These are phyloP conservation scores for Alternaria gansuensis DNA, from an alignment of 2,329 filamentous ascomycete species.

Conservation along the genomic window DNA sequence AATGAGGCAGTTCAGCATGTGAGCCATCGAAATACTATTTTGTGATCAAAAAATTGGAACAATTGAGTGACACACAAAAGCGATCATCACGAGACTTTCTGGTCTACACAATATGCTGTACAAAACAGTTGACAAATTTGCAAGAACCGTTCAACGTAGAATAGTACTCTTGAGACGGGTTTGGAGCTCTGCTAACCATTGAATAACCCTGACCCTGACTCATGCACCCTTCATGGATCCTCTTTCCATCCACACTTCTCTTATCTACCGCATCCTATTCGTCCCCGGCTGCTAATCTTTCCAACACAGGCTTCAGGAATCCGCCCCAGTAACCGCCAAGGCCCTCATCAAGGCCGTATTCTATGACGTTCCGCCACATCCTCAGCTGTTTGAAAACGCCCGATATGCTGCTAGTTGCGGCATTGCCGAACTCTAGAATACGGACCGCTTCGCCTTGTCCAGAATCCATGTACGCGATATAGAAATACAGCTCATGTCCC, in stretches of 20 bases:
- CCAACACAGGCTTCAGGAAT: constrained; percentile 15
- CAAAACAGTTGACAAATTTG: no score
- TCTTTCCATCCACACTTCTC: constrained; percentile 1
- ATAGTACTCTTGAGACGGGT: no score
- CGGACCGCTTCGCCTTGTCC: constrained; percentile 12
- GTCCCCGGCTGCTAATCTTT: constrained; percentile 16
- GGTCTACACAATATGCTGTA: no score
- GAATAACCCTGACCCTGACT: no score
- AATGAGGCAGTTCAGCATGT: no score
- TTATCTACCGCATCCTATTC: constrained; percentile 3
- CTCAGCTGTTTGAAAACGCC: constrained; percentile 19
- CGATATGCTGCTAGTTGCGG: constrained; percentile 14
- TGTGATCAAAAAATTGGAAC: no score
- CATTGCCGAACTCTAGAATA: constrained; percentile 17
- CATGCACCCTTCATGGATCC: no score
- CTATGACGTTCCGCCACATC: constrained; percentile 19
- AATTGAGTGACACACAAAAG: no score
- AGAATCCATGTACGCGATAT: constrained; percentile 19
- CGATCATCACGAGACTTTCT: no score
- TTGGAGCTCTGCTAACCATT: no score
- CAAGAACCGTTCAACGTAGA: no score
- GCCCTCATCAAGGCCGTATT: constrained; percentile 20
- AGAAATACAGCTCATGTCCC: constrained; percentile 19
- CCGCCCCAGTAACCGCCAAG: constrained; percentile 18
- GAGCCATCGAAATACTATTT: no score